A percentile compares a stretch with the other conserved stretches of the same genome.
These are phyloP conservation scores for Saccharum hybrid DNA, from an alignment of 202 grass and related monocot species.

Conservation along the genomic window DNA sequence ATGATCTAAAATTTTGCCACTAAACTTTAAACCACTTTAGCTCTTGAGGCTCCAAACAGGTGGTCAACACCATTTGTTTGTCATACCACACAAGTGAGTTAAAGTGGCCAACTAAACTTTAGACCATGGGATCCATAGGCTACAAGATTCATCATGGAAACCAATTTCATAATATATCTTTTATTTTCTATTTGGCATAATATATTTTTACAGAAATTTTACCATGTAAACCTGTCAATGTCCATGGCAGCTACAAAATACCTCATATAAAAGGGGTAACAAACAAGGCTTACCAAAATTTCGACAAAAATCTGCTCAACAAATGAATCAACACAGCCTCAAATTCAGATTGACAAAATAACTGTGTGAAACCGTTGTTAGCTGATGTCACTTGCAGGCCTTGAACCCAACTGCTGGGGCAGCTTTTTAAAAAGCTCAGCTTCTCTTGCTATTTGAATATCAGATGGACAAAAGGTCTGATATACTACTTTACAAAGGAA, in stretches of 20 bases:
- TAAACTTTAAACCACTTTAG: not conserved
- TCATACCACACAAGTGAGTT: not conserved
- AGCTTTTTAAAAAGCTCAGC: conserved; percentile 85
- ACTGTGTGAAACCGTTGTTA: conserved; percentile 55
- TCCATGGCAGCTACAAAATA: not conserved
- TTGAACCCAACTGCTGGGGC: conserved; percentile 60
- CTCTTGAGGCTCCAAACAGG: not conserved
- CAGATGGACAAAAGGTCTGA: conserved; percentile 98
- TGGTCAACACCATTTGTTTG: not conserved
- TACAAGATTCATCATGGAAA: not conserved
- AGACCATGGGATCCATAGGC: not conserved
- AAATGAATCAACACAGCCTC: conserved; percentile 42
- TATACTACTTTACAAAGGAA: conserved; percentile 93
- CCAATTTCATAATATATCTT: not conserved
- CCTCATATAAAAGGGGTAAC: not conserved
- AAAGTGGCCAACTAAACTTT: not conserved
- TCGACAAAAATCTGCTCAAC: conserved; percentile 52
- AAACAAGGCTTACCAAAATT: conserved; percentile 52
- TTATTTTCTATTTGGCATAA: not conserved
- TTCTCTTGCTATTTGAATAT: conserved; percentile 99
- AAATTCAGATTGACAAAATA: conserved; percentile 43
- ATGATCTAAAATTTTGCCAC: not conserved
- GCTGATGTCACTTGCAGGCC: conserved; percentile 62
- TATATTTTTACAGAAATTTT: not conserved
- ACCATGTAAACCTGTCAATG: not conserved